Base-by-base conservation (phyloP, 371 early-diverging fungal species). In the Phascolomyces articulosus region DNA sequence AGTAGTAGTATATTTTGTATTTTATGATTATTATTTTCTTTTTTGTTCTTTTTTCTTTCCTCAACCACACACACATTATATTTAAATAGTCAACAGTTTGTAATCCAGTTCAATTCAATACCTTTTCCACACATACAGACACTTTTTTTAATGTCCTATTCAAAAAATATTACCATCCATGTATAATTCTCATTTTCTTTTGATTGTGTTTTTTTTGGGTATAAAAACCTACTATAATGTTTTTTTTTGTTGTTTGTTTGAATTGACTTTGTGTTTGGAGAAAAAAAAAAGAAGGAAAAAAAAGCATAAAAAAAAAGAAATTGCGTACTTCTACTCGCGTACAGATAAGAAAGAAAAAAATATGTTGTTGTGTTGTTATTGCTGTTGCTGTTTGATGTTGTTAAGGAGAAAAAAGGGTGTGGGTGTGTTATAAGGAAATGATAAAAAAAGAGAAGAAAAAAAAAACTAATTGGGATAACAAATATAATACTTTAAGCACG, bases 401-500 rank as follows among this genome's bases (percentile, higher is more conserved):
- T n/a, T n/a, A n/a, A n/a, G n/a, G 44, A 44, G 44, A 16, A 44
- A 4, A 34, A 34, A 34, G 34, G 2, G 34, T 34, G 6, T 34
- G 34, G 6, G 6, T 34, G 34, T 34, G 34, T 6, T 34, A 34
- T n/a, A n/a, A n/a, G n/a, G n/a, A n/a, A n/a, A n/a, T n/a, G n/a
- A n/a, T n/a, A n/a, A n/a, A 34, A 34, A 2, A 34, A 34, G 3
- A 34, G 1, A 34, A 47, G 1, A 47, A 47, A 47, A 47, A 47
- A 47, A 16, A n/a, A 47, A 9, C 16, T 13, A 44, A 15, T 13
- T 13, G 44, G n/a, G 44, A 44, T 13, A 44, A 41, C 8, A 18
- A 44, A 44, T 44, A 44, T 4, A 44, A 8, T 4, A n/a, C 15
- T n/a, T 69, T 74, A 76, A 54, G 70, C 65, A 23, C 65, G 75